Conservation (phyloP, 192 early-diverging fungal genomes). For the Coemansia sp. region DNA sequence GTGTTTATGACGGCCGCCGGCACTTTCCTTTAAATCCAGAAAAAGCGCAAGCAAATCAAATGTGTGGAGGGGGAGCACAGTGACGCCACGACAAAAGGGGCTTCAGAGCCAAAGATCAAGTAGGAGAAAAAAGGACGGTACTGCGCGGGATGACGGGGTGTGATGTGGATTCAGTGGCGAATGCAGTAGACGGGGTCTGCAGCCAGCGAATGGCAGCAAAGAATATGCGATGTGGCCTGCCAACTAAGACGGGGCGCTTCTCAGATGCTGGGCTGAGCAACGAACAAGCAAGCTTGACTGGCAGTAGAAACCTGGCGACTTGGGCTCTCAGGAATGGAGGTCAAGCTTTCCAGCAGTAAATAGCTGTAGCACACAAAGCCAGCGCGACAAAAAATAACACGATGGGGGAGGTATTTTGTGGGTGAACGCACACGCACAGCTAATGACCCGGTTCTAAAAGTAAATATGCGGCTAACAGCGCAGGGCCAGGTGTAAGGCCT, state of each 20-base stretch:
- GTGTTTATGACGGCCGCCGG: neutral
- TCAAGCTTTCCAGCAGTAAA: constrained; percentile 9
- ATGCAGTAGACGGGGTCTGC: constrained; percentile 11
- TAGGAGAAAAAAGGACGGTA: constrained; percentile 8
- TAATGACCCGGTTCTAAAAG: neutral
- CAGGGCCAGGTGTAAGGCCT: neutral
- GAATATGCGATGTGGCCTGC: neutral
- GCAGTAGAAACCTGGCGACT: constrained; percentile 10
- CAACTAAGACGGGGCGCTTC: constrained; percentile 2
- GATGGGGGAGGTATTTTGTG: neutral
- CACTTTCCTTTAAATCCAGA: neutral
- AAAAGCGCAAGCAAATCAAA: neutral
- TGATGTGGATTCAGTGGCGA: constrained; percentile 8
- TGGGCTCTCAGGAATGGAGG: constrained; percentile 16
- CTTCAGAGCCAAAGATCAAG: constrained; percentile 12
- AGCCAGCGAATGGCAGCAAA: neutral
- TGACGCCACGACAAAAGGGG: constrained; percentile 12
- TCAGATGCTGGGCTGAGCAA: neutral
- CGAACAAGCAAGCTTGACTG: constrained; percentile 5
- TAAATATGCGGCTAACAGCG: neutral
- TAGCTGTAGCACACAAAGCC: constrained; percentile 1
- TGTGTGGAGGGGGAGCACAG: constrained; percentile 17
- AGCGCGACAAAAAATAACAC: neutral
- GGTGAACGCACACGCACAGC: neutral
- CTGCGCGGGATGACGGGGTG: constrained; percentile 5